These are phyloP conservation scores for Pterocarpus santalinus DNA, from an alignment of 306 rosid species.

Conservation along the genomic window DNA sequence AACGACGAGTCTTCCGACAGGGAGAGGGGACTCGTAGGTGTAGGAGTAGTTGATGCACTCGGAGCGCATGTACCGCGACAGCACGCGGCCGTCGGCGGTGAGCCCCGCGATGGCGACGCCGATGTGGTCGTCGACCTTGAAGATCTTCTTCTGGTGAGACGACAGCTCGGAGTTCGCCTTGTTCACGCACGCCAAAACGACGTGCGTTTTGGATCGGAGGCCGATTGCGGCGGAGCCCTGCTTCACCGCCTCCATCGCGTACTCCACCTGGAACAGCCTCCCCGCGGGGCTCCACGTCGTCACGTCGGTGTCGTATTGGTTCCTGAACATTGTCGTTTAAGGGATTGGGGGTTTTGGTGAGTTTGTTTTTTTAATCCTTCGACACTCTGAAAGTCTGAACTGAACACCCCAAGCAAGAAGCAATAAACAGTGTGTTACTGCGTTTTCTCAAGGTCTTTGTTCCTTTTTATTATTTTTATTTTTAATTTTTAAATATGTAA, in stretches of 20 bases:
- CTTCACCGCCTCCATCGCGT: slow-evolving; percentile 98
- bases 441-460: too few species aligned
- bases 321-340: slow-evolving; percentile 69
- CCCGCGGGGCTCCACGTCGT: slow-evolving; percentile 98
- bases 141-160: slow-evolving; percentile 98
- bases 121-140: slow-evolving; percentile 97
- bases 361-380: too few species aligned
- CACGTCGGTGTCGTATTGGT: slow-evolving; percentile 92
- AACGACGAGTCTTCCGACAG: slow-evolving; percentile 95
- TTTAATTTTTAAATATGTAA: too few species aligned
- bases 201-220: slow-evolving; percentile 94
- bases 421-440: not conserved
- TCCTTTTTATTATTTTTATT: not conserved
- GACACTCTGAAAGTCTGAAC: not conserved
- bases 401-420: not conserved
- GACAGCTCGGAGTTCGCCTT: slow-evolving; percentile 93
- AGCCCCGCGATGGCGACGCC: slow-evolving; percentile 98
- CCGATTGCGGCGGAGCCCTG: slow-evolving; percentile 99
- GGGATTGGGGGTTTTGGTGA: not conserved
- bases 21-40: slow-evolving; percentile 93
- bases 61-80: slow-evolving; percentile 90
- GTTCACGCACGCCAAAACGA: slow-evolving; percentile 90
- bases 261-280: slow-evolving; percentile 92
- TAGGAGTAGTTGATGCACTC: slow-evolving; percentile 86
- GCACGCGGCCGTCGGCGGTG: slow-evolving; percentile 97